Conservation (phyloP, 257 asterid genomes). For the Solanum okadae region DNA sequence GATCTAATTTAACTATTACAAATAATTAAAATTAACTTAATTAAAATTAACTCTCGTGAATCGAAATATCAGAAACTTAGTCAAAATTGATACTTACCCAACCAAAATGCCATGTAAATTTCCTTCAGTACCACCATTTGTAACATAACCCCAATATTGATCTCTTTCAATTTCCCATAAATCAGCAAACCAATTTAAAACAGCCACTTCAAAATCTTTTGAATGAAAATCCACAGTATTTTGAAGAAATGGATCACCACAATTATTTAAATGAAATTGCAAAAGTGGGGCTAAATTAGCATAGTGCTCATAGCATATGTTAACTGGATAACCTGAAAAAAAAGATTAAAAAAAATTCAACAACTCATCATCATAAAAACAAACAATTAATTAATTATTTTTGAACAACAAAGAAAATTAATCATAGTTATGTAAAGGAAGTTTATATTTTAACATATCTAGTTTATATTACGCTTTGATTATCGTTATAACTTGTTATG, state of each 20-base stretch:
- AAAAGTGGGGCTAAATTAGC: background rate
- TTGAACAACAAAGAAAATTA: too few species aligned
- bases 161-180: constrained; percentile 10
- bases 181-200: constrained; percentile 16
- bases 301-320: background rate
- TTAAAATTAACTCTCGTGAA: background rate
- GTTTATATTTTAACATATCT: background rate
- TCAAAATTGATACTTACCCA: background rate
- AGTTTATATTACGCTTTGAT: too few species aligned
- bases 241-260: constrained; percentile 9
- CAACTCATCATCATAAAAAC: background rate
- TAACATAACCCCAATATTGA: constrained; percentile 19
- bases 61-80: background rate
- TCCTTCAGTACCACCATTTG: constrained; percentile 22
- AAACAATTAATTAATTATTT: background rate
- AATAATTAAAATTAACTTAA: too few species aligned
- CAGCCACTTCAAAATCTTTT: constrained; percentile 17
- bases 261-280: constrained; percentile 5
- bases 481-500: background rate
- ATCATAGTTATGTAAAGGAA: background rate
- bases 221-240: constrained; percentile 8
- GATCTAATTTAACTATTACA: too few species aligned
- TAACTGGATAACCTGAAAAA: constrained; percentile 2
- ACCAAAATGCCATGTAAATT: constrained; percentile 15
- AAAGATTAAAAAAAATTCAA: background rate